Conservation (phyloP, 768 basidiomycete species). For the Mycena polygramma region DNA sequence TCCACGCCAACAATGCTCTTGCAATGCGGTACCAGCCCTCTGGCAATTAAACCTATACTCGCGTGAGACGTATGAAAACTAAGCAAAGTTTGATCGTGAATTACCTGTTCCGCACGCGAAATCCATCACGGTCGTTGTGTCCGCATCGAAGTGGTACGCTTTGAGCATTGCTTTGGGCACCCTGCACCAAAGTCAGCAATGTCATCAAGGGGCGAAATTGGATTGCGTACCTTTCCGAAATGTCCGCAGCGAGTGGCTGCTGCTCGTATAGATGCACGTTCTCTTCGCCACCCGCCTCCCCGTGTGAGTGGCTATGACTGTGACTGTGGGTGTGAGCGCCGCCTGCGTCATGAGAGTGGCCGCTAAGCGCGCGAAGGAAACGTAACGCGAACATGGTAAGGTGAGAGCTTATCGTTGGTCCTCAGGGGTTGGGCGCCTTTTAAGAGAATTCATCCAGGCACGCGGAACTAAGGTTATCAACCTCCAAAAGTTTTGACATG, state of each 20-base stretch:
- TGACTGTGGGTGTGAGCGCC: constrained; percentile 15
- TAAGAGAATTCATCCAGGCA: too few relatives aligned
- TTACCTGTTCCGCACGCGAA: constrained; percentile 82
- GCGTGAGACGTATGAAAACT: too few relatives aligned
- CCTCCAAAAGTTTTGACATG: too few relatives aligned
- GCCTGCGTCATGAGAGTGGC: constrained; percentile 5
- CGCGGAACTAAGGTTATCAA: too few relatives aligned
- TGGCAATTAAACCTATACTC: constrained; percentile 69
- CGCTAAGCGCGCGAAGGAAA: not conserved
- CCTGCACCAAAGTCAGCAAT: not conserved
- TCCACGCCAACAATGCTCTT: constrained; percentile 81
- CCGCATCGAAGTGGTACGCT: constrained; percentile 65
- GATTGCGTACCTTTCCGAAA: constrained; percentile 26
- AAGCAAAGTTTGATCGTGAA: not conserved
- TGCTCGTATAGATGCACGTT: constrained; percentile 30
- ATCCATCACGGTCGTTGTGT: constrained; percentile 73
- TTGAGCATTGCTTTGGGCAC: constrained; percentile 48
- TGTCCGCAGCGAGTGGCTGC: constrained; percentile 9
- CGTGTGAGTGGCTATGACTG: constrained; percentile 27
- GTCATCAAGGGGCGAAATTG: not conserved
- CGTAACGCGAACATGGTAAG: too few relatives aligned
- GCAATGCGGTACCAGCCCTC: constrained; percentile 69
- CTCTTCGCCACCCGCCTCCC: constrained; percentile 3
- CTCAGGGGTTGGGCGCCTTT: too few relatives aligned
- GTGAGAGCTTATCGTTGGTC: too few relatives aligned